Evolutionary conservation across 495 filamentous ascomycete species (phyloP).

Genomic region (Aspergillus haitiensis): DNA sequence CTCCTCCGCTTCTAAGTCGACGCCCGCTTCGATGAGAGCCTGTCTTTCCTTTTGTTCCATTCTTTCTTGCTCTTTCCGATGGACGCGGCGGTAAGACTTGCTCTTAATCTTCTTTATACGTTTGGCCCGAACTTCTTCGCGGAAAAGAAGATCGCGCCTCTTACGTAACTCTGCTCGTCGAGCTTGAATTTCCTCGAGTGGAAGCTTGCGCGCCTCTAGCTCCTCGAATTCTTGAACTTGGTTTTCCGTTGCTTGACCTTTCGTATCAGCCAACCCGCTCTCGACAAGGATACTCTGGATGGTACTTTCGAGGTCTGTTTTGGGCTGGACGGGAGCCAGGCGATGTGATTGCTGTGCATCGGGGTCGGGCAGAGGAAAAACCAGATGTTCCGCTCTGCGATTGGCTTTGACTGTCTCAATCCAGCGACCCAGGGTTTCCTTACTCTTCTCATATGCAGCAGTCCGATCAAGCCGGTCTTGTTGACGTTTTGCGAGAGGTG

Average conservation of each 20-base stretch:
- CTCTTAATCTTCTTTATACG: constrained; percentile 98
- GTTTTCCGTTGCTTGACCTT: constrained; percentile 63
- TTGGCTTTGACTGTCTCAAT: constrained; percentile 92
- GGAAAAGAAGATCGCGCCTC: constrained; percentile 79
- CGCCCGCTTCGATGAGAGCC: constrained; percentile 66
- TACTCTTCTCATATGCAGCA: constrained; percentile 87
- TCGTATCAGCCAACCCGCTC: constrained; percentile 66
- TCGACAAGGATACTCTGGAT: constrained; percentile 87
- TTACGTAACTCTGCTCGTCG: constrained; percentile 73
- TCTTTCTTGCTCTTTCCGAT: constrained; percentile 79
- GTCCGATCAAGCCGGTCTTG: constrained; percentile 84
- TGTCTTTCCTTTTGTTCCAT: constrained; percentile 70
- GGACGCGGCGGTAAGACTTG: constrained; percentile 87
- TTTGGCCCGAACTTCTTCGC: constrained; percentile 86
- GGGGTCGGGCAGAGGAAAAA: constrained; percentile 84
- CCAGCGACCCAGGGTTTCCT: constrained; percentile 87
- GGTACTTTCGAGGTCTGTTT: constrained; percentile 77
- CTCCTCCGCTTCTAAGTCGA: constrained; percentile 72
- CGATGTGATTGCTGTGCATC: constrained; percentile 49
- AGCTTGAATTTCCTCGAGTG: constrained; percentile 69
- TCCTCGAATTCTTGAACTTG: constrained; percentile 69
- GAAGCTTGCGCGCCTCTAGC: constrained; percentile 62
- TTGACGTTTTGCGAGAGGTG: constrained; percentile 83
- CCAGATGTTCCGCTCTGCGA: constrained; percentile 83
- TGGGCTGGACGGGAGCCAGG: constrained; percentile 54